Evolutionary conservation across 768 basidiomycete genomes (phyloP).

Genomic region (Polyporus arcularius): DNA sequence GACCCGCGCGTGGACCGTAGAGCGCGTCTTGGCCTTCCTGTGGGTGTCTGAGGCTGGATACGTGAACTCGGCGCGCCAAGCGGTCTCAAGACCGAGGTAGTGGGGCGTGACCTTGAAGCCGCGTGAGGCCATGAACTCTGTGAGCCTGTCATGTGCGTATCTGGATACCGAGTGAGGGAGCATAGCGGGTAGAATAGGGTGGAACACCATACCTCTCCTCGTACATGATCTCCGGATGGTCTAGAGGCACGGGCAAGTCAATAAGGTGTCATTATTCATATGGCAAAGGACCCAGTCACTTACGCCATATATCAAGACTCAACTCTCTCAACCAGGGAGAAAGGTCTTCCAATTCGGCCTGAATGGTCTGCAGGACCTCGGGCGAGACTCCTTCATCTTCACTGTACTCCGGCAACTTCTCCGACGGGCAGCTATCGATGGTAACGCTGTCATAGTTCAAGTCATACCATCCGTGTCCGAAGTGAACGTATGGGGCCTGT

Average conservation of each 20-base stretch:
- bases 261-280: too few relatives aligned
- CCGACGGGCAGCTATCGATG: not conserved
- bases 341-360: slow-evolving; percentile 52
- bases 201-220: slow-evolving; percentile 36
- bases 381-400: slow-evolving; percentile 18
- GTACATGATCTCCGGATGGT: slow-evolving; percentile 20
- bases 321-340: slow-evolving; percentile 57
- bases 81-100: slow-evolving; percentile 72
- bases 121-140: slow-evolving; percentile 63
- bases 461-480: slow-evolving; percentile 10
- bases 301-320: slow-evolving; percentile 75
- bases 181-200: slow-evolving; percentile 23
- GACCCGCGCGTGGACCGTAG: slow-evolving; percentile 37
- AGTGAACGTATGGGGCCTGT: slow-evolving; percentile 14
- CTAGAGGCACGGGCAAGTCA: slow-evolving; percentile 1
- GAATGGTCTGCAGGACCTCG: slow-evolving; percentile 55
- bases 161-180: slow-evolving; percentile 37
- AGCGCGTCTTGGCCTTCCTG: not conserved
- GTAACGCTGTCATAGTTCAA: not conserved
- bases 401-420: slow-evolving; percentile 26
- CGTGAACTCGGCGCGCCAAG: slow-evolving; percentile 75
- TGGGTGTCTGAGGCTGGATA: slow-evolving; percentile 50
- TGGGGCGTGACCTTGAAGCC: slow-evolving; percentile 73
- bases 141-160: slow-evolving; percentile 70
- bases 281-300: too few relatives aligned